Conservation (phyloP, 2,329 filamentous ascomycete species). For the Paecilomyces fulvus region DNA sequence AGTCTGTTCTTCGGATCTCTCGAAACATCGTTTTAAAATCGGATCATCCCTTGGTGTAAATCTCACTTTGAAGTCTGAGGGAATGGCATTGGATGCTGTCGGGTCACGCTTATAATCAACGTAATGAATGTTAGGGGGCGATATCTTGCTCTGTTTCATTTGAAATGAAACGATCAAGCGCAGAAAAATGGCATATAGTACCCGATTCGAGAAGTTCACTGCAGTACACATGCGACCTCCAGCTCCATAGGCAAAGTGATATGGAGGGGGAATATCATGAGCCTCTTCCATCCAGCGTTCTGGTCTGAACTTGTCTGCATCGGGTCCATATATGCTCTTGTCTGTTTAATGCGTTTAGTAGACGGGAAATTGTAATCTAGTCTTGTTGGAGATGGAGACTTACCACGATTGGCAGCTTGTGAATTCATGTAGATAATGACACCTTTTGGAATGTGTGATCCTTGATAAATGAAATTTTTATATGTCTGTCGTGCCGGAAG, state of each 20-base stretch:
- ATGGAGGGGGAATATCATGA: conserved; percentile 9
- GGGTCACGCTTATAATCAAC: conserved; percentile 13
- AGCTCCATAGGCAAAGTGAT: conserved; percentile 13
- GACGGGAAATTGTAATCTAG: neutral
- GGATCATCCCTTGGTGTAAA: conserved; percentile 2
- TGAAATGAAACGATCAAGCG: conserved; percentile 12
- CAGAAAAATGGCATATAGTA: conserved; percentile 13
- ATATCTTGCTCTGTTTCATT: conserved; percentile 6
- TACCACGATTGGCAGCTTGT: neutral
- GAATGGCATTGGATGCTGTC: conserved; percentile 8
- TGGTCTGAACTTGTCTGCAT: conserved; percentile 4
- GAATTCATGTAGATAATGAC: neutral
- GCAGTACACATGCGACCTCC: conserved; percentile 13
- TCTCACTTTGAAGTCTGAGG: conserved; percentile 7
- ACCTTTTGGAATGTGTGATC: neutral
- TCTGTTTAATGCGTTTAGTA: neutral
- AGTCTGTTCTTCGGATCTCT: neutral
- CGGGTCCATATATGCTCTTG: conserved; percentile 2
- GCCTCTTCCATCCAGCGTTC: conserved; percentile 4
- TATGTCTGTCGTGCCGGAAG: conserved; percentile 5
- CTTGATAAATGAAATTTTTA: conserved; percentile 4
- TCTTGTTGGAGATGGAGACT: neutral
- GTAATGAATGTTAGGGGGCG: conserved; percentile 7
- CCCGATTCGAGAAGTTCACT: conserved; percentile 13
- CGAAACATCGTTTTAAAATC: conserved; percentile 1